Percentiles rank a stretch among this genome's conserved stretches.
Conservation (phyloP, 1,284 basidiomycete species). For the Amylostereum chailletii region DNA sequence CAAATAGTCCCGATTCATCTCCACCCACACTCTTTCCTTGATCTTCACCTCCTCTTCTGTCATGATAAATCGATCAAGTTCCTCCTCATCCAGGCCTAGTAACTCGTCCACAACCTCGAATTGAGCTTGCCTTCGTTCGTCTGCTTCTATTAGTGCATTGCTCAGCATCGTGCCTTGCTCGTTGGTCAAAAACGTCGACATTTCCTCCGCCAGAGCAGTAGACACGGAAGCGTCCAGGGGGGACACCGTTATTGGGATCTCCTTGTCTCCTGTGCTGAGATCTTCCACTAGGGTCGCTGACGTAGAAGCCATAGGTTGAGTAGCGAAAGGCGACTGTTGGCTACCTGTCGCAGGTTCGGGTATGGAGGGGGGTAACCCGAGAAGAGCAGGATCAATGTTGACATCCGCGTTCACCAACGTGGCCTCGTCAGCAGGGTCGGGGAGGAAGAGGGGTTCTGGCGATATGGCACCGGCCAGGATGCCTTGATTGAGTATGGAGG, state of each 20-base stretch:
- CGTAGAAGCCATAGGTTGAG: constrained; percentile 2
- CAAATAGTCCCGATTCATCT: constrained; percentile 90
- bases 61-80: constrained; percentile 82
- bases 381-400: constrained; percentile 53
- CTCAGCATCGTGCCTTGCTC: constrained; percentile 45
- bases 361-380: constrained; percentile 20
- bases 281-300: constrained; percentile 6
- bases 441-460: constrained; percentile 32
- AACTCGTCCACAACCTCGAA: constrained; percentile 56
- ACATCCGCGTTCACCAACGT: constrained; percentile 14
- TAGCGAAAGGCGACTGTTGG: constrained; percentile 13
- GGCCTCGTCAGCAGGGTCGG: constrained; percentile 13
- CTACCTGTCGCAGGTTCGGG: constrained; percentile 15
- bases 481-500: constrained; percentile 35
- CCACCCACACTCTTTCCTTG: constrained; percentile 95
- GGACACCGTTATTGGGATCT: constrained; percentile 10
- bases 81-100: constrained; percentile 83
- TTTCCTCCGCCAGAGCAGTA: constrained; percentile 53
- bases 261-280: constrained; percentile 14
- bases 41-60: constrained; percentile 81
- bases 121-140: constrained; percentile 45
- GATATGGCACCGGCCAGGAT: constrained; percentile 30
- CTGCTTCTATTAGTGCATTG: constrained; percentile 55
- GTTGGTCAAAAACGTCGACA: constrained; percentile 52
- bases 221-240: constrained; percentile 40